Evolutionary conservation across 257 asterid species (phyloP), one percentile per base, ranked within the genome.

Genomic region (Nicotiana knightiana): DNA sequence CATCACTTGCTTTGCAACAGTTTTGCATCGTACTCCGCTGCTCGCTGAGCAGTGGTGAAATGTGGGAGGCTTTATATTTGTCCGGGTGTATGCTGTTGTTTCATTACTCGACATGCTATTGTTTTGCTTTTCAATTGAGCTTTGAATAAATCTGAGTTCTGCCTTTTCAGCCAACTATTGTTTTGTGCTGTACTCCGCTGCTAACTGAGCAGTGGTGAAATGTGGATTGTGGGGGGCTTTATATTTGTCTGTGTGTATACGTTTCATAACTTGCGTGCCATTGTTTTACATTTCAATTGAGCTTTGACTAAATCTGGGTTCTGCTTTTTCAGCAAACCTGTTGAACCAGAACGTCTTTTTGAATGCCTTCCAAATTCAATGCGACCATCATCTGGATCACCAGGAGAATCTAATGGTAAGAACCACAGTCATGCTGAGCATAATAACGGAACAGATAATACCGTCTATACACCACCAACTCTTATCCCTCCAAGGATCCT

Each of bases 311-410:
- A 24, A 77, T 64, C 67, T 79, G 12, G 82, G 35, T 73, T 24
- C 66, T 83, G 81, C 81, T 55, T 78, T 83, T 87, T 76, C 96
- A 96, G 98, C 92, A 96, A 96, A 85, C 92, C 99, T 77, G 96
- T 96, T 81, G 99, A 96, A 87, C 99, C 99, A n/a, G 98, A 96
- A 86, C 89, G 97, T 65, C 99, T 96, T 82, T 96, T 96, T 90
- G 99, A 94, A 88, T 91, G 99, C 86, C 99, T 96, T 79, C 99
- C 99, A 84, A 93, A 88, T 91, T 93, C 98, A 76, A 91, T 96
- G 98, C 87, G 97, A 33, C 99, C 98, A 85, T 90, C 94, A 84
- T 87, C 98, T 67, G 99, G 92, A 87, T 91, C 97, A 86, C 94
- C 97, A 54, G 98, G 93, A 76, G 91, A 89, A 16, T 89, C 97